Evolutionary conservation across 371 early-diverging fungal genomes (phyloP), one percentile per base, ranked within the genome.

Genomic region (Zopfochytrium polystomum): DNA sequence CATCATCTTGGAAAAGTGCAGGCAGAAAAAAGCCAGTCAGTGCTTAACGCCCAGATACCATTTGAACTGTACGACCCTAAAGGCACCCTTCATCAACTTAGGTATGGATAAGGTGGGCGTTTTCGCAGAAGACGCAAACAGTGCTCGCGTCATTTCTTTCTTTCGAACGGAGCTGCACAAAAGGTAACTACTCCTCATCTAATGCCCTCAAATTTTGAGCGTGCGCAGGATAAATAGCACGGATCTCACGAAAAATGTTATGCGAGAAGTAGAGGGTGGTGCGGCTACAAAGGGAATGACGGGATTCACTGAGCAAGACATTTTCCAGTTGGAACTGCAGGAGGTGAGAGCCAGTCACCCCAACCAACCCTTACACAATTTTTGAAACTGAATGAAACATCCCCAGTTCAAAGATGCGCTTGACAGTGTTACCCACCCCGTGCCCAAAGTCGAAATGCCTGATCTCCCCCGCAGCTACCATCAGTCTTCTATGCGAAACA

Each of bases 351-450:
- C 50, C n/a, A 18, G 25, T 13, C 46, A 20, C 26, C 15, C 26
- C 46, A 18, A n/a, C 15, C 2, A 43, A n/a, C 46, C 34, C n/a
- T n/a, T 23, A 55, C 2, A 15, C 20, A 32, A 55, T 18, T 33
- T n/a, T 33, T n/a, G 9, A 30, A 6, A 18, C 9, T 31, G 9
- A 1, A 49, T 30, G 3, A 29, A 13, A 27, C 33, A 18, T 33
- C 9, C n/a, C 18, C 20, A 76, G 72, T 53, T 77, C 49, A 66
- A 67, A 48, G 68, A 77, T 20, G 72, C 68, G 4, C 46, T 77
- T 7, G 77, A 74, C 42, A 54, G 60, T 44, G 62, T 72, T 6
- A 68, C 63, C 1, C 74, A 71, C 26, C 67, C 77, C 0, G 54
- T 46, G 1, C 74, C 74, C 2, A 42, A 54, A 2, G 59, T 74